Conservation (phyloP, 768 basidiomycete species). For the Calocybe gangraenosa region DNA sequence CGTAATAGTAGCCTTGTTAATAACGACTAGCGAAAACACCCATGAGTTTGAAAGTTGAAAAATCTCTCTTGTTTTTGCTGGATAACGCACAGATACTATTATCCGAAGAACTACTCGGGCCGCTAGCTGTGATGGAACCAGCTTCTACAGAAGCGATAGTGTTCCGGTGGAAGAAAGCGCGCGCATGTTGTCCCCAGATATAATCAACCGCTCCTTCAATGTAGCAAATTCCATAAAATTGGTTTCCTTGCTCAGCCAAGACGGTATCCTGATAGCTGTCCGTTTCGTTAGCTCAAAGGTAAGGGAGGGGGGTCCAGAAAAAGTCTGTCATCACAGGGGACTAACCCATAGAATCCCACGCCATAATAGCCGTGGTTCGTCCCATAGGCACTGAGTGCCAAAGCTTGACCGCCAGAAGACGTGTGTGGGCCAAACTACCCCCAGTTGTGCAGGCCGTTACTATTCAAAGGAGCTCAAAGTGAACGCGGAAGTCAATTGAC, state of each 20-base stretch:
- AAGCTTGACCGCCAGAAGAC: slow-evolving; percentile 19
- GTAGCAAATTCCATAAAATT: slow-evolving; percentile 20
- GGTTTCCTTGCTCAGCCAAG: slow-evolving; percentile 18
- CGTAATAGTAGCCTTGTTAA: slow-evolving; percentile 20
- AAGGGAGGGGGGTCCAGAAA: not conserved
- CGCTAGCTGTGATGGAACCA: slow-evolving; percentile 23
- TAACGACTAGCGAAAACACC: slow-evolving; percentile 14
- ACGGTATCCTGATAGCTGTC: slow-evolving; percentile 22
- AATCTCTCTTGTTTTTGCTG: not conserved
- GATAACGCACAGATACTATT: slow-evolving; percentile 12
- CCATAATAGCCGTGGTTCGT: slow-evolving; percentile 24
- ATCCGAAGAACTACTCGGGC: slow-evolving; percentile 13
- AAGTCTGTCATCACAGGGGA: too few species aligned
- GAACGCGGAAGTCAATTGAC: slow-evolving; percentile 2
- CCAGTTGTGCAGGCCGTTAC: too few species aligned
- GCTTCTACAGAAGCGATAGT: slow-evolving; percentile 21
- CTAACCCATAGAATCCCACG: slow-evolving; percentile 17
- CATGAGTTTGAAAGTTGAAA: not conserved
- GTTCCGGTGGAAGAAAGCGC: slow-evolving; percentile 21
- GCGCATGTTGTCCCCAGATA: slow-evolving; percentile 22
- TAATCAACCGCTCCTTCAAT: slow-evolving; percentile 24
- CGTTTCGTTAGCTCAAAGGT: not conserved
- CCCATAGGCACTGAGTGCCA: slow-evolving; percentile 24
- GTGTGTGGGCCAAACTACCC: slow-evolving; percentile 20
- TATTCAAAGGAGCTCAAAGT: not conserved